Conservation (phyloP, 2,329 filamentous ascomycete species). For the Akanthomyces uredinophilus region DNA sequence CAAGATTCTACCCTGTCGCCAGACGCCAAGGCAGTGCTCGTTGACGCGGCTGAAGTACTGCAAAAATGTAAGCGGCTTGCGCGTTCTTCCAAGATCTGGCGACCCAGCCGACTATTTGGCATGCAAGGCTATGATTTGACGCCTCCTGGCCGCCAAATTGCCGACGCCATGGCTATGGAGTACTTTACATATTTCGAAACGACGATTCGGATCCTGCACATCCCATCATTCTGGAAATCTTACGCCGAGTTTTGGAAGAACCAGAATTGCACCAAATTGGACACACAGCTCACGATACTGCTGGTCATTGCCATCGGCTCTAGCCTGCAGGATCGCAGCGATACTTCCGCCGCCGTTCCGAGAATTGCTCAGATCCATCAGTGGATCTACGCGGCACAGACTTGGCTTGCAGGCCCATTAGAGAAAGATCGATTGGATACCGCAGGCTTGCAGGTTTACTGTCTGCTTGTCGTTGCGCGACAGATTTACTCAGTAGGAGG, state of each 20-base stretch:
- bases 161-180: conserved; percentile 34
- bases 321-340: conserved; percentile 16
- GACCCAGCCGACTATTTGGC: conserved; percentile 28
- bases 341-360: neutral
- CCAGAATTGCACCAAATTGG: conserved; percentile 21
- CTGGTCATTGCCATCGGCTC: conserved; percentile 38
- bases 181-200: conserved; percentile 49
- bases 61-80: conserved; percentile 31
- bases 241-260: conserved; percentile 43
- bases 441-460: conserved; percentile 35
- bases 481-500: conserved; percentile 38
- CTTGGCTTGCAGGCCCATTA: conserved; percentile 35
- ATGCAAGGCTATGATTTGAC: conserved; percentile 20
- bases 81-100: conserved; percentile 26
- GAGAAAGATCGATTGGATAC: conserved; percentile 30
- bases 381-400: conserved; percentile 37
- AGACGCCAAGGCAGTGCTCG: conserved; percentile 22
- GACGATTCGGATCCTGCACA: conserved; percentile 47
- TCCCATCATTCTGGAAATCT: conserved; percentile 45
- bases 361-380: conserved; percentile 22
- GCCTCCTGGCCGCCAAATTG: conserved; percentile 25
- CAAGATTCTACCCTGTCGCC: conserved; percentile 18
- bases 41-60: conserved; percentile 25
- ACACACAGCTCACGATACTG: conserved; percentile 31
- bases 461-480: conserved; percentile 33